Conservation (phyloP, 2,329 filamentous ascomycete species). For the Zymoseptoria brevis region DNA sequence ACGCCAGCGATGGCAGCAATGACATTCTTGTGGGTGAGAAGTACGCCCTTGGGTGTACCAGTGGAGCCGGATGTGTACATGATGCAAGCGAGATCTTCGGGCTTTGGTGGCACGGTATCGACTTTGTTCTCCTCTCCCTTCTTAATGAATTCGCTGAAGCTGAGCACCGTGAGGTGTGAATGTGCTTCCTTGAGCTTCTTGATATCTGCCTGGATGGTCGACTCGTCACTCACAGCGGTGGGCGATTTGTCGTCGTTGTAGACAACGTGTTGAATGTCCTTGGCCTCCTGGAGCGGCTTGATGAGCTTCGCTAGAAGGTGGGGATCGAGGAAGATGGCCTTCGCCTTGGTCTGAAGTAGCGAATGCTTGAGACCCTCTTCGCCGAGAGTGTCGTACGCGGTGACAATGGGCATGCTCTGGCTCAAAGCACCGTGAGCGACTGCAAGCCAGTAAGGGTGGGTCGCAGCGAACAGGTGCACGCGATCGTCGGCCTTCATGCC, state of each 20-base stretch:
- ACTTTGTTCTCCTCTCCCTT: conserved; percentile 58
- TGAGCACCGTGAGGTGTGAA: conserved; percentile 45
- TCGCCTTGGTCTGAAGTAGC: conserved; percentile 69
- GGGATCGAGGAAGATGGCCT: conserved; percentile 80
- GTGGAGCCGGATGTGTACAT: conserved; percentile 84
- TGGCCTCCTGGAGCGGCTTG: conserved; percentile 48
- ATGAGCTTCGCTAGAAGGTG: conserved; percentile 53
- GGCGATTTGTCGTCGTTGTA: conserved; percentile 46
- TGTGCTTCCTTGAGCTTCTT: conserved; percentile 47
- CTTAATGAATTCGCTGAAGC: conserved; percentile 49
- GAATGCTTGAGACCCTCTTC: conserved; percentile 79
- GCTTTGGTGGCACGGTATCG: conserved; percentile 61
- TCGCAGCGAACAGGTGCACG: conserved; percentile 78
- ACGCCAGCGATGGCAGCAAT: conserved; percentile 78
- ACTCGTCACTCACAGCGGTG: conserved; percentile 26
- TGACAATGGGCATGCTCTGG: conserved; percentile 86
- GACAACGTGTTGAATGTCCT: conserved; percentile 49
- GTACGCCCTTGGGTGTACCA: conserved; percentile 79
- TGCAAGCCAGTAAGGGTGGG: conserved; percentile 74
- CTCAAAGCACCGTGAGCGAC: conserved; percentile 61
- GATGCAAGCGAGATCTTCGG: conserved; percentile 73
- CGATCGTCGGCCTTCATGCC: conserved; percentile 60
- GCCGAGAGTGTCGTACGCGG: conserved; percentile 88
- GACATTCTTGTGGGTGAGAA: conserved; percentile 72
- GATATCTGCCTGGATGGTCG: conserved; percentile 46